Evolutionary conservation across 768 basidiomycete species (phyloP), one percentile per base, ranked within the genome.

Genomic region (Amanita rubescens): DNA sequence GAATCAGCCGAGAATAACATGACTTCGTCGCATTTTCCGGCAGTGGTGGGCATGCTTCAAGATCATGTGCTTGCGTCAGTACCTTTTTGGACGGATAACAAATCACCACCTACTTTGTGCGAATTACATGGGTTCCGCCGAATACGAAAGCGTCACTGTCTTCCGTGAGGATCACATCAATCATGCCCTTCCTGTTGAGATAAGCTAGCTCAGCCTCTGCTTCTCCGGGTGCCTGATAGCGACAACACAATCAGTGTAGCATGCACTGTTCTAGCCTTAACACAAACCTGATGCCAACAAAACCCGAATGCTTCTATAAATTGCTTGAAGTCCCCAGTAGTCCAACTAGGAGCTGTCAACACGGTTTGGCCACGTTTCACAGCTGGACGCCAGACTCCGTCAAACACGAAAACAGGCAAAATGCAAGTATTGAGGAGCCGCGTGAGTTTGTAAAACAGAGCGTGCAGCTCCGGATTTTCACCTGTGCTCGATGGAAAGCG

Each of bases 381-480:
- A 3, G 53, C 39, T 4, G 80, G 77, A 33, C 75, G 67, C 17
- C 65, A 47, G 0, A 69, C 67, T 0, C 79, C 78, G 62, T 81
- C 74, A 55, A 81, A 80, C 0, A 81, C 74, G 60, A 80, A 77
- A 1, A 80, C 62, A 6, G 69, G 68, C 1, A 69, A 61, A 34
- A 76, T 57, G 1, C 73, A 69, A 3, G 68, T 59, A 6, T 67
- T 54, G 1, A 75, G 59, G 7, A 80, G 60, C 1, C 64, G 55
- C 1, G 67, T 62, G 12, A 76, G 67, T 19, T 71, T 71, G 65
- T 67, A 72, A 61, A 78, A 79, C 1, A 81, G 65, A 0, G 67
- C 67, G 0, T 66, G 58, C 5, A 79, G 65, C 57, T 75, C 73
- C 0, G 76, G 74, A 55, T 76, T 76, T 45, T 68, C 64, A 0